A percentile compares a stretch with the other conserved stretches of the same genome.
phyloP scores from a whole-genome alignment of 345 rosid species.

The Hibiscus syriacus region DNA sequence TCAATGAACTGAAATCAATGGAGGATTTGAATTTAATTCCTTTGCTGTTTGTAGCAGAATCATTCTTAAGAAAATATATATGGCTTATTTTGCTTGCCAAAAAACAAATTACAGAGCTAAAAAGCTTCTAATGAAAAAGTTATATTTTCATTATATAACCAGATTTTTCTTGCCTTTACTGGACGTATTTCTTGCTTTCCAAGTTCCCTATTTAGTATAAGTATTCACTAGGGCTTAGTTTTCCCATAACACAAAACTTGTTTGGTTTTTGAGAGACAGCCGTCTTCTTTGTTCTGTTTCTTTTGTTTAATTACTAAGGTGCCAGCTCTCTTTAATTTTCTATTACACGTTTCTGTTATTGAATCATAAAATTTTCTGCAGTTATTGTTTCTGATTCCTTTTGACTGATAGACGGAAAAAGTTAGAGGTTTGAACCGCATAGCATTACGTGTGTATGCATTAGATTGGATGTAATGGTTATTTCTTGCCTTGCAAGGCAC shows the following conservation, averaged over 20 bases:
- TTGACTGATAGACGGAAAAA: neutral
- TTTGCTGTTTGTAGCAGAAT: too few relatives aligned
- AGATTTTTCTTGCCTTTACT: slow-evolving; percentile 7
- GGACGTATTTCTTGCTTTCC: too few relatives aligned
- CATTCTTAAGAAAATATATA: too few relatives aligned
- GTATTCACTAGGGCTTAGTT: too few relatives aligned
- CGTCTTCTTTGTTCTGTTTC: neutral
- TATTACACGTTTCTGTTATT: too few relatives aligned
- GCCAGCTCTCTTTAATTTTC: neutral
- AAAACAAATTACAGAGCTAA: neutral
- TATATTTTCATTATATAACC: neutral
- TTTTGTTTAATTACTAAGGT: neutral
- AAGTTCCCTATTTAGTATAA: too few relatives aligned
- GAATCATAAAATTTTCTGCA: too few relatives aligned
- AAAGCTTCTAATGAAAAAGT: neutral
- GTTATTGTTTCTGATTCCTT: neutral
- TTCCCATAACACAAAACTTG: too few relatives aligned
- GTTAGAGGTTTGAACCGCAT: neutral
- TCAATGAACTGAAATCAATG: too few relatives aligned
- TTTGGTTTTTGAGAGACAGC: neutral
- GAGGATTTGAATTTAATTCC: too few relatives aligned
- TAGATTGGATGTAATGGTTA: neutral
- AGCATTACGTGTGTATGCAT: neutral
- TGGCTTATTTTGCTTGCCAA: neutral
- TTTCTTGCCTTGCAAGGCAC: neutral